Conservation (phyloP, 2,329 filamentous ascomycete species). For the Pyrenophora graminea region DNA sequence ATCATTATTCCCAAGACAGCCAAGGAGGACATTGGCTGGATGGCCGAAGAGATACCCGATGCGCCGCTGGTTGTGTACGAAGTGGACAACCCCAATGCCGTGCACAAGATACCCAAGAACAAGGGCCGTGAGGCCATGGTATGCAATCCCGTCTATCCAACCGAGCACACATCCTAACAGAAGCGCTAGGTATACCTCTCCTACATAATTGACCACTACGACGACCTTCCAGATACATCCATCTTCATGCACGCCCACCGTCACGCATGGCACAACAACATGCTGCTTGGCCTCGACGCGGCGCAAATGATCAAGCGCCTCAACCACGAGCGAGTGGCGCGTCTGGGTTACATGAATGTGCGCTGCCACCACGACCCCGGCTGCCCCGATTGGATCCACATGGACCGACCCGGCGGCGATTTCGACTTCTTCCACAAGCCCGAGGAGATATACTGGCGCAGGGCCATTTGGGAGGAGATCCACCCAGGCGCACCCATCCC, state of each 20-base stretch:
- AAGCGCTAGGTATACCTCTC: conserved; percentile 56
- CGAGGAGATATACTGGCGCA: conserved; percentile 45
- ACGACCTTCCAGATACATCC: conserved; percentile 61
- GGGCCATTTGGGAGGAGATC: conserved; percentile 46
- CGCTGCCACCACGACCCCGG: conserved; percentile 63
- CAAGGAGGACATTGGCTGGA: conserved; percentile 46
- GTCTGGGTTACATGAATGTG: conserved; percentile 63
- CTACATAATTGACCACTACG: conserved; percentile 66
- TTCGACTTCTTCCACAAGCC: conserved; percentile 47
- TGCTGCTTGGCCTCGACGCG: conserved; percentile 56
- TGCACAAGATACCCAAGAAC: conserved; percentile 59
- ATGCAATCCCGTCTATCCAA: conserved; percentile 4
- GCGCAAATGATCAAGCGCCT: conserved; percentile 57
- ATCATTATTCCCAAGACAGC: conserved; percentile 45
- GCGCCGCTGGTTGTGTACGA: conserved; percentile 54
- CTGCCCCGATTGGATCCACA: conserved; percentile 63
- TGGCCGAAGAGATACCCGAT: conserved; percentile 41
- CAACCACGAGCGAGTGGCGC: conserved; percentile 56
- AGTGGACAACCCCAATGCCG: conserved; percentile 56
- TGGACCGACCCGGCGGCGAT: conserved; percentile 47
- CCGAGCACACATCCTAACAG: conserved; percentile 8
- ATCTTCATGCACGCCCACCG: conserved; percentile 64
- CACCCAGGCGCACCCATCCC: conserved; percentile 49
- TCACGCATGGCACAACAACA: conserved; percentile 64
- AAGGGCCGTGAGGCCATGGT: conserved; percentile 66